These are phyloP conservation scores for Solanum chacoense DNA, from an alignment of 305 asterid genomes.

Conservation along the genomic window DNA sequence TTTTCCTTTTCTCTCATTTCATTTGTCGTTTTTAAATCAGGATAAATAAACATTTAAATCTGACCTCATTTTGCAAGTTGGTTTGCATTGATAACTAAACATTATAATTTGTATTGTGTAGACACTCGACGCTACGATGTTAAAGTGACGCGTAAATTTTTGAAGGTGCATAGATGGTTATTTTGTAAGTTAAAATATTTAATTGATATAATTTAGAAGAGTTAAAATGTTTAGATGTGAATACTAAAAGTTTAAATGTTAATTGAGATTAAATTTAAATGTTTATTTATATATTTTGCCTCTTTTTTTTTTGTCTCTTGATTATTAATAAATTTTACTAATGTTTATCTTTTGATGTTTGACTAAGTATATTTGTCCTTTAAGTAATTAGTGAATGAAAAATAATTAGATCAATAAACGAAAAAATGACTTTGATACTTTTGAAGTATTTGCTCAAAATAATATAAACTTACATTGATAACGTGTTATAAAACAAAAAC, in stretches of 20 bases:
- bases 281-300: not conserved
- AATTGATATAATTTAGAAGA: not conserved
- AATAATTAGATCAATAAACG: too few species aligned
- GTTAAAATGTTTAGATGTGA: not conserved
- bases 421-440: not conserved
- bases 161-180: not conserved
- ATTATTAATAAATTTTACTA: not conserved
- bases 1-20: not conserved
- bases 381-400: not conserved
- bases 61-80: too few species aligned
- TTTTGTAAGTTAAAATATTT: not conserved
- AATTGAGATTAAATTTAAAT: too few species aligned
- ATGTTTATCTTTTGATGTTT: not conserved
- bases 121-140: accelerated
- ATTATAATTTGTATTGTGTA: too few species aligned
- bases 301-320: not conserved
- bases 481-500: too few species aligned
- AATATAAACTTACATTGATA: accelerated
- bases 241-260: not conserved
- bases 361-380: not conserved
- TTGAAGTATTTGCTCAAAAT: not conserved
- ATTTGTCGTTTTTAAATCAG: too few species aligned
- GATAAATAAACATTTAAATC: too few species aligned
- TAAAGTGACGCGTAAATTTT: not conserved
- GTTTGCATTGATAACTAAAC: too few species aligned